These are phyloP conservation scores for Excoecaria cochinchinensis DNA, from an alignment of 345 rosid species.

Conservation along the genomic window DNA sequence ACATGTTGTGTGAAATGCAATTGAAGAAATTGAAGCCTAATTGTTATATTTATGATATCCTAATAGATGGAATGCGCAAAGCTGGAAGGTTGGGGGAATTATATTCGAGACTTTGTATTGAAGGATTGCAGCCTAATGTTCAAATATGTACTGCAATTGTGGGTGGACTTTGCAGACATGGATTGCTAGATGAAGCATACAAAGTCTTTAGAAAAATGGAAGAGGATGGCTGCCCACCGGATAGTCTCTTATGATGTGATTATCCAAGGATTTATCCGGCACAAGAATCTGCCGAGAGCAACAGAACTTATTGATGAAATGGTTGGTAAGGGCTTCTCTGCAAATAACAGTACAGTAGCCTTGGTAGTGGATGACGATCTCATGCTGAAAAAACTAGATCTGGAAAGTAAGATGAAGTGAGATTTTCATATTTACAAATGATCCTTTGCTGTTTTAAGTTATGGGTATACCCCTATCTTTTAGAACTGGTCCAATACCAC, in stretches of 20 bases:
- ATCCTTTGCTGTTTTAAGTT: no score
- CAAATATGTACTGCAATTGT: not conserved
- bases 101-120: not conserved
- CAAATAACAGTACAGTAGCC: not conserved
- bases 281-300: not conserved
- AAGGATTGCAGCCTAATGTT: conserved; percentile 7
- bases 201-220: conserved; percentile 20
- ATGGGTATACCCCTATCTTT: no score
- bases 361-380: not conserved
- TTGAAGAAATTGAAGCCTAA: not conserved
- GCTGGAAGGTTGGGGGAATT: not conserved
- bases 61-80: not conserved
- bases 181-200: no score
- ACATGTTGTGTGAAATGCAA: not conserved
- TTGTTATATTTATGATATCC: not conserved
- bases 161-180: no score
- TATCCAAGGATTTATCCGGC: conserved; percentile 13
- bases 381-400: not conserved
- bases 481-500: no score
- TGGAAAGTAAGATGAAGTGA: no score
- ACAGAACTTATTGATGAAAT: not conserved
- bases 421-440: no score
- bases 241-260: conserved; percentile 11
- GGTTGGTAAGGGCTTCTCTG: not conserved
- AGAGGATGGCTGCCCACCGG: conserved; percentile 1